These are phyloP conservation scores for Microthlaspi erraticum DNA, from an alignment of 345 rosid genomes.

Conservation along the genomic window DNA sequence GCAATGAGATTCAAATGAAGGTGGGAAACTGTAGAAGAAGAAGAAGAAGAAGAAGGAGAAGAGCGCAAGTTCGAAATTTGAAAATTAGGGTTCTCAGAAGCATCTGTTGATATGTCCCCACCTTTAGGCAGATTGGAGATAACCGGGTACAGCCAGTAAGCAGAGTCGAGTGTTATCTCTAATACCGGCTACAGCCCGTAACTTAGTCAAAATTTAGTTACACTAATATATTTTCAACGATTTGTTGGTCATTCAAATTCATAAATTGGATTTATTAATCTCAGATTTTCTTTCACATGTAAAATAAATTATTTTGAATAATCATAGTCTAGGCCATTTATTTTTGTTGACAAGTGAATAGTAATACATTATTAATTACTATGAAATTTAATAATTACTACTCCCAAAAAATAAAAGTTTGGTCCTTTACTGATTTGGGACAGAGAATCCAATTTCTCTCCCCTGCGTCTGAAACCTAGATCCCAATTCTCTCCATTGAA, in stretches of 20 bases:
- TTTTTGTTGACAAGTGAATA: too few species aligned
- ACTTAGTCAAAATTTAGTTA: background rate
- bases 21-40: conserved; percentile 32
- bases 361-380: too few species aligned
- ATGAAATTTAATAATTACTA: too few species aligned
- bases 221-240: background rate
- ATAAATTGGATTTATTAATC: too few species aligned
- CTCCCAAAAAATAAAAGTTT: too few species aligned
- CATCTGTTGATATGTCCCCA: background rate
- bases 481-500: conserved; percentile 29
- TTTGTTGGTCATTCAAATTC: conserved; percentile 5
- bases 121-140: conserved; percentile 6
- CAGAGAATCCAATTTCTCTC: conserved; percentile 23
- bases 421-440: background rate
- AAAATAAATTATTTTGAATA: too few species aligned
- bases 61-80: conserved; percentile 56
- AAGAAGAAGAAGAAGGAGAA: conserved; percentile 26
- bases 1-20: conserved; percentile 36
- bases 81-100: conserved; percentile 48
- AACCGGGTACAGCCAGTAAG: conserved; percentile 35
- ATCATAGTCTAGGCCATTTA: too few species aligned
- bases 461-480: conserved; percentile 22
- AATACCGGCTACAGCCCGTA: conserved; percentile 37
- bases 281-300: too few species aligned
- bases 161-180: background rate